These are phyloP conservation scores for Sordariomycetes sp. DNA, from an alignment of 2,329 filamentous ascomycete species.

Conservation along the genomic window DNA sequence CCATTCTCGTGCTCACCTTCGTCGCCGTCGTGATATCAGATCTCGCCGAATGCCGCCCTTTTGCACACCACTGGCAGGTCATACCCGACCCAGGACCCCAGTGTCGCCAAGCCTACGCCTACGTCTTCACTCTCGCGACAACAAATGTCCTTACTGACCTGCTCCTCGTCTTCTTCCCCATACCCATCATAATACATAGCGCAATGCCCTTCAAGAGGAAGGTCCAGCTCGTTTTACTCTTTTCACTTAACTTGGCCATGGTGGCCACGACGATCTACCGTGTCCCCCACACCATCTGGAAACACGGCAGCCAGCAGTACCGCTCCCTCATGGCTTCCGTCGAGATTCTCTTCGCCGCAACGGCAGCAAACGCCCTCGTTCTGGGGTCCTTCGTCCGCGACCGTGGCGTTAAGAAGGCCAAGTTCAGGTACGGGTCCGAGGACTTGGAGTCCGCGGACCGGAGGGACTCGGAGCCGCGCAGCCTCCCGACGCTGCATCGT, in stretches of 20 bases:
- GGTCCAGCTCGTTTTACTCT: conserved; percentile 66
- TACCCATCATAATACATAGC: conserved; percentile 75
- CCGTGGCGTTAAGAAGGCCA: conserved; percentile 78
- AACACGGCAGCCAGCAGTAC: conserved; percentile 68
- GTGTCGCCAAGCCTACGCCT: conserved; percentile 78
- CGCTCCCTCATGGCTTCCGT: conserved; percentile 82
- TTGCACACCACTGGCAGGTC: conserved; percentile 68
- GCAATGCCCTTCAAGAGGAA: conserved; percentile 70
- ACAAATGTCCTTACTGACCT: conserved; percentile 85
- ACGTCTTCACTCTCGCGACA: conserved; percentile 81
- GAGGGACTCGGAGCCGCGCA: neutral
- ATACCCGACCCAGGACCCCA: conserved; percentile 74
- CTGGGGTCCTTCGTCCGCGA: conserved; percentile 90
- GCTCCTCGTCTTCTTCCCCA: conserved; percentile 76
- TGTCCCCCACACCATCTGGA: conserved; percentile 64
- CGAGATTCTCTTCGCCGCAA: conserved; percentile 81
- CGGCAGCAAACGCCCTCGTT: conserved; percentile 79
- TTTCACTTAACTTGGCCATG: conserved; percentile 73
- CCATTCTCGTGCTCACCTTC: conserved; percentile 70
- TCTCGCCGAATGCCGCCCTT: conserved; percentile 72
- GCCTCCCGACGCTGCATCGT: conserved; percentile 21
- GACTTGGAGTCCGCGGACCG: conserved; percentile 2
- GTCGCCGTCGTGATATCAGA: conserved; percentile 71
- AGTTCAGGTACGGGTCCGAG: conserved; percentile 47
- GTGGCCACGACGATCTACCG: conserved; percentile 73